Base-by-base conservation (phyloP, 2,329 filamentous ascomycete species). In the Teratosphaeria zuluensis region DNA sequence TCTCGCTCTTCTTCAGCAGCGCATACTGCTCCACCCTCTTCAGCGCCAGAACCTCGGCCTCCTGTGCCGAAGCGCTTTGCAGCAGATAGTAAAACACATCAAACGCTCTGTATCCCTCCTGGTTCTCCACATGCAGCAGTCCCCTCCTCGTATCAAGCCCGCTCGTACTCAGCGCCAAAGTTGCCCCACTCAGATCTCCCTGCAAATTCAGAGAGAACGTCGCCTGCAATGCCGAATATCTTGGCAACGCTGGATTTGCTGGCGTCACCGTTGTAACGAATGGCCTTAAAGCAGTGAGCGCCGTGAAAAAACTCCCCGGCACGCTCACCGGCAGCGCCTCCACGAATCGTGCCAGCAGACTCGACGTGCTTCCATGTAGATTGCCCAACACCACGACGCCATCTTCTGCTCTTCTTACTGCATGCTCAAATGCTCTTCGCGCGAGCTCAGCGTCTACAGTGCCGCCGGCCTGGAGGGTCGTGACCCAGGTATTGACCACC, bases 81-180 rank as follows among this genome's bases (percentile, higher is more conserved):
- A 97, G 81, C 0, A 99, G 84, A 68, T 96, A 97, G 76, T 99
- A 97, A 71, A 99, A 97, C 55, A 95, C 94, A 70, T 99, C 92
- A 66, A 99, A 99, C 3, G 92, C 94, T 62, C 94, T 86, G 73
- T 90, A 90, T 12, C 94, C 94, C 6, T 84, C 70, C 69, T 96
- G 85, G 0, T 85, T 74, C 0, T 94, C 89, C 16, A 99, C 84
- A 58, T 88, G 85, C 16, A 96, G 78, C 11, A 99, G 79, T 51
- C 92, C 94, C 62, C 84, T 84, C 21, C 80, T 76, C 0, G 91
- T 94, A 70, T 99, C 89, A 61, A 99, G 88, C 19, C 94, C 94
- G 2, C 90, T 88, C 46, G 90, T 88, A 0, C 92, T 92, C 7
- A 99, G 77, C 30, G 90, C 85, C 55, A 97, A 74, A 2, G 84